Conservation (phyloP, 2,329 filamentous ascomycete genomes). For the Beauveria asiatica region DNA sequence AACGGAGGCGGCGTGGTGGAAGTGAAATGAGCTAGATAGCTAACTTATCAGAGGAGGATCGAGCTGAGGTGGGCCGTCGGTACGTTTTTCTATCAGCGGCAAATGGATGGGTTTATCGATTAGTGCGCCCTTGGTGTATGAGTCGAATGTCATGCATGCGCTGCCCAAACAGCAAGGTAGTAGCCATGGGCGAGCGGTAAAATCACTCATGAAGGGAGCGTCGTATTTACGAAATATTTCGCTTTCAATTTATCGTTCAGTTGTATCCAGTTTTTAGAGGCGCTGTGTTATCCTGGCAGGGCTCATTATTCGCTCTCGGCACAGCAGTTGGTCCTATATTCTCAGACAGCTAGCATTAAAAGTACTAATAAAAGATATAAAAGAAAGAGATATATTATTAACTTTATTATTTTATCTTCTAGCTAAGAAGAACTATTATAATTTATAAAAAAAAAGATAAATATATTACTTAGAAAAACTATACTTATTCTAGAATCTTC, state of each 20-base stretch:
- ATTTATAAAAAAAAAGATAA: too few relatives aligned
- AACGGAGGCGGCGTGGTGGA: background rate
- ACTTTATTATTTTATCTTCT: too few relatives aligned
- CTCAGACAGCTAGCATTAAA: too few relatives aligned
- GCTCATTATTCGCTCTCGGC: background rate
- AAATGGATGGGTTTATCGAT: background rate
- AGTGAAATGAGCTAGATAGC: constrained; percentile 1
- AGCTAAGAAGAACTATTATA: too few relatives aligned
- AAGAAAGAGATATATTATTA: too few relatives aligned
- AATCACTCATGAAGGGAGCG: background rate
- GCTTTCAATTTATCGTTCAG: background rate
- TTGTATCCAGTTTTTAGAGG: background rate
- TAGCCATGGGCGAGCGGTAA: background rate
- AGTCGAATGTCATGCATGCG: background rate
- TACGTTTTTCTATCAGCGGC: background rate
- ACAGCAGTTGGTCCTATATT: background rate
- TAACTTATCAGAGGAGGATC: background rate
- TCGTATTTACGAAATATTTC: background rate
- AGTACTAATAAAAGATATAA: too few relatives aligned
- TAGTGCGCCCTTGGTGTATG: background rate
- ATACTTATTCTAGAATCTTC: too few relatives aligned
- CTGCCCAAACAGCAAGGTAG: background rate
- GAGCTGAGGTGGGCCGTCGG: background rate
- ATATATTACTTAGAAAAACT: too few relatives aligned
- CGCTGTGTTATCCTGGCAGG: background rate